These are phyloP conservation scores for Termitomyces sp. DNA, from an alignment of 768 basidiomycete genomes.

Conservation along the genomic window DNA sequence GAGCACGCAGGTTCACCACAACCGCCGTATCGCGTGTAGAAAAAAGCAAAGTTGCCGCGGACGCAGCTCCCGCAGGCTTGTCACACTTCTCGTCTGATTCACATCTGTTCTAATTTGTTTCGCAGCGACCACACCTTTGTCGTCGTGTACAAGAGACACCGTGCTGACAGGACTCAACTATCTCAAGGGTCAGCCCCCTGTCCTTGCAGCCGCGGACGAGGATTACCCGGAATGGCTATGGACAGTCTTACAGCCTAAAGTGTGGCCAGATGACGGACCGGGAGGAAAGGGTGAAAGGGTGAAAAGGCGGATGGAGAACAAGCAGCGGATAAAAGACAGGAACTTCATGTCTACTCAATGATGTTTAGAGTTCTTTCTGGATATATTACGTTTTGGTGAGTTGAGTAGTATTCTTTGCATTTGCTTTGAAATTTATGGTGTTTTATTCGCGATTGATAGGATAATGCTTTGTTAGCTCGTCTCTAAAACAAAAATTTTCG, in stretches of 20 bases:
- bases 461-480: neutral
- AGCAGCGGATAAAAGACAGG: slow-evolving; percentile 70
- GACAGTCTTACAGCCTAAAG: slow-evolving; percentile 64
- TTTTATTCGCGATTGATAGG: neutral
- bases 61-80: slow-evolving; percentile 8
- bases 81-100: neutral
- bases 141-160: slow-evolving; percentile 73
- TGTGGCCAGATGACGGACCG: slow-evolving; percentile 67
- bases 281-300: slow-evolving; percentile 66
- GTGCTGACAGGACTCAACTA: slow-evolving; percentile 80
- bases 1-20: slow-evolving; percentile 15
- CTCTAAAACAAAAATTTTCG: neutral
- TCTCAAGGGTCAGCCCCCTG: slow-evolving; percentile 76
- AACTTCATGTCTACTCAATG: slow-evolving; percentile 88
- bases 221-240: slow-evolving; percentile 91
- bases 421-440: neutral
- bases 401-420: neutral
- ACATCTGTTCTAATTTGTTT: neutral
- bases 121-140: slow-evolving; percentile 34
- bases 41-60: slow-evolving; percentile 13
- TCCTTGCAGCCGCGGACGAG: slow-evolving; percentile 76
- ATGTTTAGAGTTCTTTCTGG: slow-evolving; percentile 13
- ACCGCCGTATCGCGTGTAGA: slow-evolving; percentile 9
- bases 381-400: slow-evolving; percentile 11
- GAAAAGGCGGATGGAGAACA: slow-evolving; percentile 57